Base-by-base conservation (phyloP, 176 grass and related monocot species). In the Typha latifolia region DNA sequence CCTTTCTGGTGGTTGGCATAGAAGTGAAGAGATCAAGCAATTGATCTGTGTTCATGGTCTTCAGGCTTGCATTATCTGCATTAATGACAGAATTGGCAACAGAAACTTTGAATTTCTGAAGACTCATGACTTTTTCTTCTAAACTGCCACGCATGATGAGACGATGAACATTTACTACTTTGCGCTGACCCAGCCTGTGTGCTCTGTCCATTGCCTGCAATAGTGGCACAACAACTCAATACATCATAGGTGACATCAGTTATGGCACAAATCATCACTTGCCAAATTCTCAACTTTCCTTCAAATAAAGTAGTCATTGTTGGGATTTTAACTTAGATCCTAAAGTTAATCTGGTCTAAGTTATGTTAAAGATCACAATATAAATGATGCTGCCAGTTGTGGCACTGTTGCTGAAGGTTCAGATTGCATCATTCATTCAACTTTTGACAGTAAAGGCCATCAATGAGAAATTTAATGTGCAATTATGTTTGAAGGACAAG, bases 191-290 rank as follows among this genome's bases (percentile, higher is more conserved):
- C 64, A 99, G 55, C 51, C 86, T 87, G 69, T 99, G 94, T 61
- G 86, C 94, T 83, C 94, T 99, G 76, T 99, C 94, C 94, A 99
- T 99, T 4, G 94, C 94, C 94, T 99, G 51, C n/a, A 79, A 62
- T 12, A 67, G 27, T 22, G 72, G 37, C 78, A 61, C 24, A 22
- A 48, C 22, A 63, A 12, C 12, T 53, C 74, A 51, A 1, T 65
- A 16, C 5, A 64, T 12, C 14, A 37, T 16, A 59, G 53, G 20
- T 22, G 6, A 21, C 37, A 43, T 43, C 37, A 43, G 37, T 43
- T 43, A 10, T 43, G 9, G 37, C 37, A 1, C 37, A 43, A 43
- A 43, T 0, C 37, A 43, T 43, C 37, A 9, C 37, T 37, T 37
- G 4, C 34, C 34, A 37, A 37, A 37, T 37, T 37, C 34, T 37